These are phyloP conservation scores for Tilletia setariae DNA, from an alignment of 1,284 basidiomycete species.

Conservation along the genomic window DNA sequence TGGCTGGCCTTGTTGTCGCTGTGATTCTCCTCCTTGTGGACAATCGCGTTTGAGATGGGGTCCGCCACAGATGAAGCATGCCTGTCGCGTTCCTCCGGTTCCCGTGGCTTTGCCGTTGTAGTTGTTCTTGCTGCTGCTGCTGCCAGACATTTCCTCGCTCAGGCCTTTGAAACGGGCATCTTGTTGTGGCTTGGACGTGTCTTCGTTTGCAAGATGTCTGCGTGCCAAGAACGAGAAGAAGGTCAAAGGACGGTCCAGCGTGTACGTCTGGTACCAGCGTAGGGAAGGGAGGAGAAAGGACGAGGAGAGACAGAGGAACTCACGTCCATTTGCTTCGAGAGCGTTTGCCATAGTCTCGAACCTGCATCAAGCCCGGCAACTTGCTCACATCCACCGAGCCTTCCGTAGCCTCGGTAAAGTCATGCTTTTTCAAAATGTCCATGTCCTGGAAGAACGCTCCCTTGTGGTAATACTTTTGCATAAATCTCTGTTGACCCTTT, in stretches of 20 bases:
- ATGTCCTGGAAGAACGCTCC: slow-evolving; percentile 93
- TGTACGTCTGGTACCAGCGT: background rate
- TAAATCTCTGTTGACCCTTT: slow-evolving; percentile 81
- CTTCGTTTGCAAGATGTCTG: slow-evolving; percentile 81
- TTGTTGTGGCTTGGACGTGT: slow-evolving; percentile 66
- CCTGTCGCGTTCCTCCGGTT: slow-evolving; percentile 60
- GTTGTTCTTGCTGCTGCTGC: slow-evolving; percentile 43
- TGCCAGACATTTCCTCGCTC: slow-evolving; percentile 61
- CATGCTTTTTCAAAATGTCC: slow-evolving; percentile 77
- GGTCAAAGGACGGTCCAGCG: background rate
- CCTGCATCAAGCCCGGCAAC: slow-evolving; percentile 93
- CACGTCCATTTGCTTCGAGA: slow-evolving; percentile 81
- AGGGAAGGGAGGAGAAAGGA: background rate
- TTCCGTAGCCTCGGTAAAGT: slow-evolving; percentile 83
- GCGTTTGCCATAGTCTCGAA: slow-evolving; percentile 90
- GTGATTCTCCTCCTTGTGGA: slow-evolving; percentile 29
- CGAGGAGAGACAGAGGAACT: background rate
- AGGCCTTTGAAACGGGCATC: slow-evolving; percentile 68
- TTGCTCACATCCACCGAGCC: slow-evolving; percentile 74
- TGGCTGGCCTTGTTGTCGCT: slow-evolving; percentile 20
- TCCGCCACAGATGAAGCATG: slow-evolving; percentile 75
- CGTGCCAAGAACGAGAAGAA: no score
- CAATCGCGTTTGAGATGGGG: slow-evolving; percentile 52
- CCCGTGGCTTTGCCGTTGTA: slow-evolving; percentile 47
- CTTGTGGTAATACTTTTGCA: slow-evolving; percentile 99